These are phyloP conservation scores for Candida endomychidarum DNA, from an alignment of 805 yeast species.

Conservation along the genomic window DNA sequence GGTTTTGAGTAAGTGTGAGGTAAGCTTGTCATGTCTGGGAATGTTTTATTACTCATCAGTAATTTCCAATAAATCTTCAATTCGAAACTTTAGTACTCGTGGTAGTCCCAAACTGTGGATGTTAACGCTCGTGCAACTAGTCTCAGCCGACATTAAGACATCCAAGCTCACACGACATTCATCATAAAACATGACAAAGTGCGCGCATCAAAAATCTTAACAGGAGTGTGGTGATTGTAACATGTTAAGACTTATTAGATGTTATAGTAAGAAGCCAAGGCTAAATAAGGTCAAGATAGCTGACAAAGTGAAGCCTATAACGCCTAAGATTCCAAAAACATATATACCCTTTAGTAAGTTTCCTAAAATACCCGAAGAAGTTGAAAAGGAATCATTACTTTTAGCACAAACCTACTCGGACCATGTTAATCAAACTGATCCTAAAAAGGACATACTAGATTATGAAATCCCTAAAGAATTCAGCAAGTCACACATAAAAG, in stretches of 20 bases:
- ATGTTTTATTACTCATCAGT: conserved; percentile 6
- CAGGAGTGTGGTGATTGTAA: background rate
- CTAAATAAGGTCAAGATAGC: conserved; percentile 1
- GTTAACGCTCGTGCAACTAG: background rate
- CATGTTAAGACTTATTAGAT: conserved; percentile 7
- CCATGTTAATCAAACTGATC: no score
- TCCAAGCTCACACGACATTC: background rate
- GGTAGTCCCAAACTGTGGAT: conserved; percentile 1
- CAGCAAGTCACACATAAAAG: conserved; percentile 21
- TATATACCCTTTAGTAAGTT: conserved; percentile 30
- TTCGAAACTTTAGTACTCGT: background rate
- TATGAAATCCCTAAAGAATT: conserved; percentile 28
- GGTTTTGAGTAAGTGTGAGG: conserved; percentile 62
- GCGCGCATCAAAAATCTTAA: conserved; percentile 1
- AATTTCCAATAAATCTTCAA: conserved; percentile 1
- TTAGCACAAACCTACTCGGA: background rate
- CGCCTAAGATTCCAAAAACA: conserved; percentile 12
- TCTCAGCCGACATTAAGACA: no score
- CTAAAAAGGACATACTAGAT: conserved; percentile 15
- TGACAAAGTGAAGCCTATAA: background rate
- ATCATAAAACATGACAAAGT: conserved; percentile 1
- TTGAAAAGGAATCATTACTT: conserved; percentile 5
- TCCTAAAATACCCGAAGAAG: conserved; percentile 27
- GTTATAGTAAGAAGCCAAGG: conserved; percentile 8
- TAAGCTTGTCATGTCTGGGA: conserved; percentile 18